Conservation (phyloP, 768 basidiomycete genomes). For the Calocybe gangraenosa region DNA sequence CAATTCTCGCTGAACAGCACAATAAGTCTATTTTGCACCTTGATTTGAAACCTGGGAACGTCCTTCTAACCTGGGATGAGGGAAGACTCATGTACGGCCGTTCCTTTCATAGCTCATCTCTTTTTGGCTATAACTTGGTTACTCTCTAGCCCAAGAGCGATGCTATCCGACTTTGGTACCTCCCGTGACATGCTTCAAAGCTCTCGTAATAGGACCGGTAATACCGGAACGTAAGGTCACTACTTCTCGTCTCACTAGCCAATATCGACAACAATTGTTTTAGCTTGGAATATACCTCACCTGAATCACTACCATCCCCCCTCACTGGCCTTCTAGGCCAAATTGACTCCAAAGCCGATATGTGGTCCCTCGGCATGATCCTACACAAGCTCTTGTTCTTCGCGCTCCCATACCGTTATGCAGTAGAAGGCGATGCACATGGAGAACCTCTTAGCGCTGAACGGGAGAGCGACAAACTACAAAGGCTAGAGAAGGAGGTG, state of each 20-base stretch:
- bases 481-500: conserved; percentile 70
- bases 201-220: conserved; percentile 72
- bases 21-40: conserved; percentile 84
- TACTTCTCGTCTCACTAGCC: neutral
- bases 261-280: neutral
- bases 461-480: conserved; percentile 61
- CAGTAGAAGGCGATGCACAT: conserved; percentile 53
- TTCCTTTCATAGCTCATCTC: conserved; percentile 3
- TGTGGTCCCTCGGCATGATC: conserved; percentile 98
- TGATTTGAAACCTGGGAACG: conserved; percentile 93
- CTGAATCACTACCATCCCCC: conserved; percentile 77
- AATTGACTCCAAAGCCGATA: conserved; percentile 86
- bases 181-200: conserved; percentile 85
- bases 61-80: conserved; percentile 89
- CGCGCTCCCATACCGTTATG: conserved; percentile 77
- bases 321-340: conserved; percentile 61
- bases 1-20: conserved; percentile 55
- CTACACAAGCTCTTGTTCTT: conserved; percentile 93
- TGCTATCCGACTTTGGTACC: conserved; percentile 95
- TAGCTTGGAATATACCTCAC: conserved; percentile 84
- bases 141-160: conserved; percentile 71
- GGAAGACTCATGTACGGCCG: conserved; percentile 68
- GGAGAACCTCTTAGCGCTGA: conserved; percentile 32
- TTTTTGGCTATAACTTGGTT: conserved; percentile 2
- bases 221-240: conserved; percentile 81